Percentiles rank a stretch among this genome's conserved stretches.
These are phyloP conservation scores for Leccinum incarnatum DNA, from an alignment of 768 basidiomycete species.

Conservation along the genomic window DNA sequence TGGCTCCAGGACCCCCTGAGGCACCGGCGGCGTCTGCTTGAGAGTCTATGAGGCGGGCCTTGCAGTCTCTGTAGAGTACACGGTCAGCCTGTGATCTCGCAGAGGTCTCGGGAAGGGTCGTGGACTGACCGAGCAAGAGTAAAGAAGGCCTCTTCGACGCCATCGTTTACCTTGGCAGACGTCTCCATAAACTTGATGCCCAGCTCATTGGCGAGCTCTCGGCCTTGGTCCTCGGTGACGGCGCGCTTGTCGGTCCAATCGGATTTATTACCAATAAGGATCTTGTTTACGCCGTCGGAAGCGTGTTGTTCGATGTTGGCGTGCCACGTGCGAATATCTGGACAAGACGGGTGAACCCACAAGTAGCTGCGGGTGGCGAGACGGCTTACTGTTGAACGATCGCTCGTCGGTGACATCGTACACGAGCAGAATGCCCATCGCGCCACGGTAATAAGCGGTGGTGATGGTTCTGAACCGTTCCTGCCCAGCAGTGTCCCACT, in stretches of 20 bases:
- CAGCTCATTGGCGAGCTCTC: conserved; percentile 87
- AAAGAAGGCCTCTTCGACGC: conserved; percentile 99
- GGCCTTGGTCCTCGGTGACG: conserved; percentile 89
- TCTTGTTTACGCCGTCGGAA: conserved; percentile 98
- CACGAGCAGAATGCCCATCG: conserved; percentile 98
- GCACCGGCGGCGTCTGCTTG: conserved; percentile 61
- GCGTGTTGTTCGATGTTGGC: conserved; percentile 98
- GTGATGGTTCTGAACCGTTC: conserved; percentile 99
- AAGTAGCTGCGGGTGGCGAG: conserved; percentile 13
- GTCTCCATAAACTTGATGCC: conserved; percentile 99
- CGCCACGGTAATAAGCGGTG: conserved; percentile 98
- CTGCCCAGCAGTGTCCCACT: conserved; percentile 99
- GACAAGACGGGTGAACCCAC: conserved; percentile 3
- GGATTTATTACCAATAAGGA: conserved; percentile 97
- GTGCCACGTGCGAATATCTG: conserved; percentile 99
- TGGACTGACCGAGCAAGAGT: conserved; percentile 81
- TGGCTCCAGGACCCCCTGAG: conserved; percentile 33
- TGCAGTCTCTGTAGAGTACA: conserved; percentile 75
- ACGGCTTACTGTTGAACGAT: conserved; percentile 87
- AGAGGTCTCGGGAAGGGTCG: neutral
- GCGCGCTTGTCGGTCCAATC: conserved; percentile 97
- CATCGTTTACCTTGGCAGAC: conserved; percentile 94
- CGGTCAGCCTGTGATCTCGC: neutral
- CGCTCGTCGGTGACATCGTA: conserved; percentile 96
- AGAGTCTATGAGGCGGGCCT: conserved; percentile 94